These are phyloP conservation scores for Trichoderma gamsii DNA, from an alignment of 495 filamentous ascomycete genomes.

Conservation along the genomic window DNA sequence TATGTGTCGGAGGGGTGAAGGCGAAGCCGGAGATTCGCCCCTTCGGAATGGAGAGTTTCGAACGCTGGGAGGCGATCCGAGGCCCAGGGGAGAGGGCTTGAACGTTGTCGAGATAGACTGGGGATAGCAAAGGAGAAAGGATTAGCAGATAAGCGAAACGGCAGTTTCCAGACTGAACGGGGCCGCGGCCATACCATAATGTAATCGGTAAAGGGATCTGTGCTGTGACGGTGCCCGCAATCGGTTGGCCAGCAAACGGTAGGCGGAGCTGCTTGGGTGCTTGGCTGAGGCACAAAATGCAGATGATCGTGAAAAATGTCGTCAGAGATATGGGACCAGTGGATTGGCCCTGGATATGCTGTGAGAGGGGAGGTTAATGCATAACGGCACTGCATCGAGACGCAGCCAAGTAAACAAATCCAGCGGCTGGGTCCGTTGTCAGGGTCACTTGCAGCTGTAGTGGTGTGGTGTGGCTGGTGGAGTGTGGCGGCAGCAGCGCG, in stretches of 20 bases:
- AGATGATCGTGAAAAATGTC: not conserved
- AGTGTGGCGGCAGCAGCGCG: not conserved
- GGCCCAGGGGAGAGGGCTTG: conserved; percentile 67
- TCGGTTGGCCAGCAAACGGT: conserved; percentile 4
- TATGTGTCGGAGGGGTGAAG: conserved; percentile 42
- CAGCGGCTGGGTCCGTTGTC: not conserved
- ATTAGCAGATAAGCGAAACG: conserved; percentile 11
- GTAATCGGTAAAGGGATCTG: conserved; percentile 1
- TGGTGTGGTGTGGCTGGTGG: conserved; percentile 13
- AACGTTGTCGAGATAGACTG: conserved; percentile 51
- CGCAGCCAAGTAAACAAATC: conserved; percentile 22
- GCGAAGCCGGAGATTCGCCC: conserved; percentile 48
- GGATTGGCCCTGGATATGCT: not conserved
- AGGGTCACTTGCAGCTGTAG: not conserved
- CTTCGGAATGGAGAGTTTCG: conserved; percentile 72
- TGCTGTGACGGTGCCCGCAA: conserved; percentile 1
- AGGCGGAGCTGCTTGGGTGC: not conserved
- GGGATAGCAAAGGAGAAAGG: not conserved
- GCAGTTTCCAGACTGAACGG: not conserved
- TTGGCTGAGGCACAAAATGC: not conserved
- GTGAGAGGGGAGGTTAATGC: conserved; percentile 1
- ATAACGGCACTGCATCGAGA: conserved; percentile 18
- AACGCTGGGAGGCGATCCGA: conserved; percentile 45
- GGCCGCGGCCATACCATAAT: not conserved
- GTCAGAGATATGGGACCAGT: not conserved